These are phyloP conservation scores for Botryotinia narcissicola DNA, from an alignment of 2,329 filamentous ascomycete genomes.

Conservation along the genomic window DNA sequence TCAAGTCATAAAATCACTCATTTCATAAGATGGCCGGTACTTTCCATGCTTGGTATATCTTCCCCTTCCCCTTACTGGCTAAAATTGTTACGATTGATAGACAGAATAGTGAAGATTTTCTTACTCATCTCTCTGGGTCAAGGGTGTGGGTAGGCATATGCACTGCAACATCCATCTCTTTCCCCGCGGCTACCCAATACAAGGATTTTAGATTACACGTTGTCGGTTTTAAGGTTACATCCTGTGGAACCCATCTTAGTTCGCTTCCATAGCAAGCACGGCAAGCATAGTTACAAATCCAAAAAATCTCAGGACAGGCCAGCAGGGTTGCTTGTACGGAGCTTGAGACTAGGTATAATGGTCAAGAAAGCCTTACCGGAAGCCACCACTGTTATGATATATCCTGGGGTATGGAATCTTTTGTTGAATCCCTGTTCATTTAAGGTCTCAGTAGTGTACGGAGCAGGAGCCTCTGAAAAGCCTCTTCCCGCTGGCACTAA, in stretches of 20 bases:
- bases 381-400: background rate
- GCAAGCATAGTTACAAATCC: background rate
- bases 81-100: background rate
- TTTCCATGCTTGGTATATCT: background rate
- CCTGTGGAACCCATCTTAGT: background rate
- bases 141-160: background rate
- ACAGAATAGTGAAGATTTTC: background rate
- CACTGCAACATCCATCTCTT: background rate
- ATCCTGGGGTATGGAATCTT: background rate
- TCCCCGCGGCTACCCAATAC: background rate
- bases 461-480: background rate
- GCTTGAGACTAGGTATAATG: background rate
- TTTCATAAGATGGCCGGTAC: background rate
- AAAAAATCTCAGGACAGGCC: background rate
- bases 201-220: constrained; percentile 1
- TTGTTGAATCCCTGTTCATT: background rate
- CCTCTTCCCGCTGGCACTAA: constrained; percentile 10
- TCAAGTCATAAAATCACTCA: background rate
- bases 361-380: background rate
- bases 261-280: background rate
- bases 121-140: background rate
- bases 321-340: background rate
- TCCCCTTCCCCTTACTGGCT: background rate
- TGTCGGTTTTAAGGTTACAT: background rate
- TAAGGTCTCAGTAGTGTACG: background rate